Base-by-base conservation (phyloP, 2,329 filamentous ascomycete genomes). In the Sporothrix phasma region DNA sequence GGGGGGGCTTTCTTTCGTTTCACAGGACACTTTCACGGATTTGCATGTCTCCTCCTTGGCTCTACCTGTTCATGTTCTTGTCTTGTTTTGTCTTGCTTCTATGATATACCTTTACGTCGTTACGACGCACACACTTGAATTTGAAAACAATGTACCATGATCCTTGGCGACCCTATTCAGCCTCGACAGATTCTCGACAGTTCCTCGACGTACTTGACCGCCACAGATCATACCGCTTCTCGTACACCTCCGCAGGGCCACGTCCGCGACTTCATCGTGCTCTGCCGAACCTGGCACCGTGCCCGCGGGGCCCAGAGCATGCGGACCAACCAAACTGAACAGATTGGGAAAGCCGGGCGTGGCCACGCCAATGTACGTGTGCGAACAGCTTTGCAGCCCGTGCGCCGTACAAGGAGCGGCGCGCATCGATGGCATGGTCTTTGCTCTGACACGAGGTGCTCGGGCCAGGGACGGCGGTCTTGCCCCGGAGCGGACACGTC, bases 181-280 rank as follows among this genome's bases (percentile, higher is more conserved):
- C 34, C 34, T 10, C 34, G n/a, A n/a, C n/a, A n/a, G n/a, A n/a
- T n/a, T n/a, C n/a, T n/a, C 34, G 34, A 37, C 34, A n/a, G 7
- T n/a, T 10, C 10, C 7, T 4, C 22, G n/a, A n/a, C n/a, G n/a
- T n/a, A n/a, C n/a, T n/a, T n/a, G n/a, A n/a, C 45, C 26, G 26
- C 45, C 45, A 47, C 45, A 24, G 10, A 5, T 51, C 47, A 64
- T 63, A 89, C 88, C 88, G 90, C n/a, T 79, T 80, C 77, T 91
- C 88, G 71, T 90, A 82, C 62, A 72, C 47, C 83, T 79, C 67
- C 79, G 78, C 66, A 90, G 73, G 70, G 89, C 84, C 51, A 85
- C 76, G 45, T 82, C 76, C 45, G 77, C 78, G 0, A 64, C 49
- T 26, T 64, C 51, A 39, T 68, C 51, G 10, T 65, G 64, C 64